Base-by-base conservation (phyloP, 129 eudicot species). In the Oenanthe sinensis region DNA sequence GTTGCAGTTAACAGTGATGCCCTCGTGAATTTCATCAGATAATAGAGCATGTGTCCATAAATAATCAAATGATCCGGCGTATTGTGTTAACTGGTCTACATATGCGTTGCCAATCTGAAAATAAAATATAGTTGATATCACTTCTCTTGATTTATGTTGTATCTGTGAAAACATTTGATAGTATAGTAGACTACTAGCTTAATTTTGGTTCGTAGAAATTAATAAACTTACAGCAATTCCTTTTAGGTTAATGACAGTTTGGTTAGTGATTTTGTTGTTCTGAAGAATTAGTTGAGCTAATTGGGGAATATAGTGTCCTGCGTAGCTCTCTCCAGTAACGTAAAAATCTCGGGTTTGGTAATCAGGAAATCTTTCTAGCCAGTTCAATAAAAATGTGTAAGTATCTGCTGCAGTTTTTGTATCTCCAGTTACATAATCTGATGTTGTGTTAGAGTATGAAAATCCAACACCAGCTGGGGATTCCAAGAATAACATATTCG, bases 391-490 rank as follows among this genome's bases (percentile, higher is more conserved):
- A 78, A 89, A 89, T 2, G 91, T 85, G 37, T 89, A 87, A 3
- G 89, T 73, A 83, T 89, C 90, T 69, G 79, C 83, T 47, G 90
- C 90, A 13, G 91, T 88, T 81, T 79, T 75, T 37, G 40, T 67
- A 16, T 88, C 93, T 16, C 84, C 87, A 4, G 83, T 85, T 15
- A 16, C 45, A 62, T 86, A 85, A 80, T 88, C 91, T 4, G 91
- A 78, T 19, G 91, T 40, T 12, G 75, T 88, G 55, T 88, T 91
- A 0, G 93, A 87, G 77, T 88, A 90, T 20, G 92, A 91, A 72
- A 86, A 86, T 75, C 96, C 92, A 58, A 91, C 92, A 46, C 92
- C 91, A 49, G 91, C 91, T 8, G 92, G 92, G 24, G 92, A 91
- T 76, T 88, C 92, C 84, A 88, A 49, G 79, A 86, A 90, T 33